A percentile compares a stretch with the other conserved stretches of the same genome.
These are phyloP conservation scores for Trametes punicea DNA, from an alignment of 768 basidiomycete species.

Conservation along the genomic window DNA sequence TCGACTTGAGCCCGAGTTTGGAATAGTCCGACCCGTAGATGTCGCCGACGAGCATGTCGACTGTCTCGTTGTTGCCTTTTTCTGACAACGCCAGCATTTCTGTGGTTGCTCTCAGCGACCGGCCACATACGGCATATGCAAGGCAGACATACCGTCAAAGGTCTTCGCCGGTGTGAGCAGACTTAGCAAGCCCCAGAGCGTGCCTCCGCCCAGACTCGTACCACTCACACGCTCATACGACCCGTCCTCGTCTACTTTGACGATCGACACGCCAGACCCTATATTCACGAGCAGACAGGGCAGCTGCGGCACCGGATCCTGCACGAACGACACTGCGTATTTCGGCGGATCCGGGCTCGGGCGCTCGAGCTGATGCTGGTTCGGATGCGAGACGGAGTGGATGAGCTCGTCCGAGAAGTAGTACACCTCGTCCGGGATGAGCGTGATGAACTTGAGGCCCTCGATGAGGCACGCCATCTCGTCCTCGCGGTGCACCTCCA, in stretches of 20 bases:
- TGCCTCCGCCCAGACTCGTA: conserved; percentile 95
- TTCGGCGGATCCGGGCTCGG: conserved; percentile 90
- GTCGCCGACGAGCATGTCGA: conserved; percentile 99
- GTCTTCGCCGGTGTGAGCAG: conserved; percentile 90
- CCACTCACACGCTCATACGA: conserved; percentile 95
- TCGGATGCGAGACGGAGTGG: conserved; percentile 50
- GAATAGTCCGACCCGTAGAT: conserved; percentile 99
- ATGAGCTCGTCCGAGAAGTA: conserved; percentile 98
- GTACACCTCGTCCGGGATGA: conserved; percentile 96
- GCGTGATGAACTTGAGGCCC: conserved; percentile 92
- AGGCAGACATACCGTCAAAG: conserved; percentile 82
- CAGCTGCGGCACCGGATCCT: conserved; percentile 78
- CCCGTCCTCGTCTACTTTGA: conserved; percentile 95
- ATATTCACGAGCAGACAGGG: conserved; percentile 98
- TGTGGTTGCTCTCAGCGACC: conserved; percentile 33
- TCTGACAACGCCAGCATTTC: conserved; percentile 97
- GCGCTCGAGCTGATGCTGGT: conserved; percentile 51
- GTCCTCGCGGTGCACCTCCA: conserved; percentile 88
- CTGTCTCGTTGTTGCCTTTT: conserved; percentile 85
- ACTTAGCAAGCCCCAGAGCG: conserved; percentile 93
- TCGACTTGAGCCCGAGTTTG: conserved; percentile 93
- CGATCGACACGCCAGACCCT: conserved; percentile 95
- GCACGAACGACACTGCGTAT: conserved; percentile 86
- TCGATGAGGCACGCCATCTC: conserved; percentile 99
- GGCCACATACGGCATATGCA: not conserved